Base-by-base conservation (phyloP, 805 yeast genomes). In the Suhomyces xylopsoci region DNA sequence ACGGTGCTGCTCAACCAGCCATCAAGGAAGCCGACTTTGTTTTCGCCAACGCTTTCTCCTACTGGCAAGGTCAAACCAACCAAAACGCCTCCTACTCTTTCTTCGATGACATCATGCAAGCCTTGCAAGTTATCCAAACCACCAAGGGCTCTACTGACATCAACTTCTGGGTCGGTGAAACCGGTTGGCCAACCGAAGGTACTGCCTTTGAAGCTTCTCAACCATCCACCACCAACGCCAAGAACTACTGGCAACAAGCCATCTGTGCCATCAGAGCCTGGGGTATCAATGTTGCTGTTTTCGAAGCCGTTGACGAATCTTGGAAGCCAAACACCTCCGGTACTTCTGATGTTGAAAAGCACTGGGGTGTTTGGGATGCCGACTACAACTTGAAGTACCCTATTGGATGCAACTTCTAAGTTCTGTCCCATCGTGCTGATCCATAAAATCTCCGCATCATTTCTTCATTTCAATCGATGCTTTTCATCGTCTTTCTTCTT, bases 81-180 rank as follows among this genome's bases (percentile, higher is more conserved):
- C 66, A 71, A 48, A 92, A 92, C 71, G 82, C 97, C 25, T 83
- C 96, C 15, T 89, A 83, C 81, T 90, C 97, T 2, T 93, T 92
- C 87, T 82, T 90, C 61, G 97, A 92, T 70, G 97, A 93, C 71
- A 90, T 93, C 71, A 91, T 92, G 97, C 97, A 93, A 81, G 97
- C 97, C 60, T 77, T 93, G 70, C 96, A 90, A 78, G 78, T 80
- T 56, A 83, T 93, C 64, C 97, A 93, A 81, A 78, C 90, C 61
- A 72, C 81, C 62, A 92, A 93, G 80, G 97, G 97, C 57, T 74
- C 87, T 55, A 85, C 93, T 54, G 92, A 90, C 73, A 81, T 93
- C 63, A 80, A 84, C 53, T 90, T 92, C 80, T 92, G 93, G 91
- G 94, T 91, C 64, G 97, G 97, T 72, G 97, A 92, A 79, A 91